Percentiles rank a stretch among this genome's conserved stretches.
These are phyloP conservation scores for Tricholoma terreum DNA, from an alignment of 768 basidiomycete species.

Conservation along the genomic window DNA sequence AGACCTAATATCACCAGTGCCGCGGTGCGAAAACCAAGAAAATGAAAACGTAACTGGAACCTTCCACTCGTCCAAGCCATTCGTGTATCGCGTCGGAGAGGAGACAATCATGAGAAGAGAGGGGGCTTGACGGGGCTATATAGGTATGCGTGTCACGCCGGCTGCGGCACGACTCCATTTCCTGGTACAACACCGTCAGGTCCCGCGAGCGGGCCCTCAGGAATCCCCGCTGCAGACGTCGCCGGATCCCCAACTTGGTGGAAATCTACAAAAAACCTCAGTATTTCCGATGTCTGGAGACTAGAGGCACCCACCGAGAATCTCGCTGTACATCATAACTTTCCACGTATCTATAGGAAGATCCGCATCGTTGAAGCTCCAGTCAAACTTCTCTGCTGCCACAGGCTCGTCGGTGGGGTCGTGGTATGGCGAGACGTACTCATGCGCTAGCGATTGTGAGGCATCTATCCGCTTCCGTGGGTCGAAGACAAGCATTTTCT, in stretches of 20 bases:
- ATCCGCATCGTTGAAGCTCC: constrained; percentile 99
- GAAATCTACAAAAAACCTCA: constrained; percentile 51
- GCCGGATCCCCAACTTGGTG: constrained; percentile 68
- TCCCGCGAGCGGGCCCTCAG: constrained; percentile 69
- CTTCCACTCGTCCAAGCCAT: neutral
- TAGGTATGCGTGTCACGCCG: neutral
- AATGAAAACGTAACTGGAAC: neutral
- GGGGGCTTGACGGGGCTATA: neutral
- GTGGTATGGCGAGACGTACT: constrained; percentile 96
- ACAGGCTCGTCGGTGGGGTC: constrained; percentile 97
- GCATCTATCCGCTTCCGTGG: constrained; percentile 97
- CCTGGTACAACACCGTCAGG: constrained; percentile 36
- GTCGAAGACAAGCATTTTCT: constrained; percentile 99
- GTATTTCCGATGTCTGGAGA: neutral
- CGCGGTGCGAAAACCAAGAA: neutral
- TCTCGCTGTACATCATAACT: constrained; percentile 99
- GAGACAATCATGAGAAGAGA: neutral
- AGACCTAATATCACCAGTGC: neutral
- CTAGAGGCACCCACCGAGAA: constrained; percentile 65
- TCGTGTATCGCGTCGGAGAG: neutral
- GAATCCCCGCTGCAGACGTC: constrained; percentile 44
- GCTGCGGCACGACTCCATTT: neutral
- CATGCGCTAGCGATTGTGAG: constrained; percentile 82
- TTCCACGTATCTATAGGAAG: constrained; percentile 99
- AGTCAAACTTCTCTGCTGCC: constrained; percentile 93